Conservation (phyloP, 2,329 filamentous ascomycete species). For the Trichoderma koningiopsis region DNA sequence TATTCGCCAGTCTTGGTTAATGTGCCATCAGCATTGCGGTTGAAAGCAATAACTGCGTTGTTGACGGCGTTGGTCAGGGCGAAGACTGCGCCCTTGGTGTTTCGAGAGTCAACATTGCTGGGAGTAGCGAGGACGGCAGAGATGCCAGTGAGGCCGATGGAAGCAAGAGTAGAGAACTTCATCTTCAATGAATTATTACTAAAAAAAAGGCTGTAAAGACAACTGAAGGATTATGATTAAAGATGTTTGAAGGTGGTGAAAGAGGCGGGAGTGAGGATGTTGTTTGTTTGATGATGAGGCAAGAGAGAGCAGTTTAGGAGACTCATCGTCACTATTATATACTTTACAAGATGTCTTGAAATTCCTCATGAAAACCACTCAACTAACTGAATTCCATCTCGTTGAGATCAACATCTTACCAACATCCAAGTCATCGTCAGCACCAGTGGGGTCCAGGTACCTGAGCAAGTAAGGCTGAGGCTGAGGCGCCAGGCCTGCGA, state of each 20-base stretch:
- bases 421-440: neutral
- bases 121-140: conserved; percentile 6
- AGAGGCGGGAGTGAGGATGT: neutral
- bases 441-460: neutral
- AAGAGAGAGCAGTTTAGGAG: neutral
- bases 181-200: neutral
- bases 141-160: conserved; percentile 15
- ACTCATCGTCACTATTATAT: conserved; percentile 3
- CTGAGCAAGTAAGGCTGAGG: conserved; percentile 11
- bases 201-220: neutral
- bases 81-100: conserved; percentile 29
- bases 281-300: neutral
- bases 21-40: conserved; percentile 25
- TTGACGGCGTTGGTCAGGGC: conserved; percentile 30
- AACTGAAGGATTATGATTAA: neutral
- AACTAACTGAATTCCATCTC: neutral
- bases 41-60: conserved; percentile 29
- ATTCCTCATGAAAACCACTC: neutral
- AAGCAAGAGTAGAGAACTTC: conserved; percentile 20
- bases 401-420: neutral
- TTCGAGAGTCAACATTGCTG: neutral
- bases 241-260: neutral
- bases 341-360: neutral
- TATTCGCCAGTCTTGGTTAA: conserved; percentile 27
- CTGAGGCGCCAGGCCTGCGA: neutral